phyloP scores from a whole-genome alignment of 176 grass and related monocot genomes.

The Carex cristatella region DNA sequence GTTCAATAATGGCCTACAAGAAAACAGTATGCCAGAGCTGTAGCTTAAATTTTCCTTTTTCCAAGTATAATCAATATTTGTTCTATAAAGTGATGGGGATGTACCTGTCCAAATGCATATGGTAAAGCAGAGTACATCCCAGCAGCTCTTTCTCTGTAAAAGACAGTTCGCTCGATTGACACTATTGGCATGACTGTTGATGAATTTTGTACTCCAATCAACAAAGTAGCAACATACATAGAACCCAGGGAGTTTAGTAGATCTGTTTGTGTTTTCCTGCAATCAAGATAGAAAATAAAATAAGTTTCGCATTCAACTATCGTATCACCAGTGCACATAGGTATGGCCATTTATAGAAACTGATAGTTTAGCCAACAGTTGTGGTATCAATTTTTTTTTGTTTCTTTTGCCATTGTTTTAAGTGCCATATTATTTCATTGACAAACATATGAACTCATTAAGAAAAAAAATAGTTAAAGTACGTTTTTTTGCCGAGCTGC shows the following conservation, averaged over 20 bases:
- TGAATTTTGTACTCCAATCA: slow-evolving; percentile 59
- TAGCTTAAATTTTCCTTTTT: not conserved
- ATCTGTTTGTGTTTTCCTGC: slow-evolving; percentile 44
- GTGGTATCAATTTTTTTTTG: not conserved
- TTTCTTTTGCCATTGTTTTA: not conserved
- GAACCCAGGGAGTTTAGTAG: slow-evolving; percentile 81
- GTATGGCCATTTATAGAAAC: not conserved
- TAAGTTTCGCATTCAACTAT: not conserved
- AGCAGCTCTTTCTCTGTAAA: slow-evolving; percentile 87
- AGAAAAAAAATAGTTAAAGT: not conserved
- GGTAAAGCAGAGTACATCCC: slow-evolving; percentile 91
- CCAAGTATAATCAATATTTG: not conserved
- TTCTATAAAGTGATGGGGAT: not conserved
- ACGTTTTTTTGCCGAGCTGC: slow-evolving; percentile 75
- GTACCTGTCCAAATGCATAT: slow-evolving; percentile 94
- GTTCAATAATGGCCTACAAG: slow-evolving; percentile 59
- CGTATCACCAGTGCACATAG: too few species aligned
- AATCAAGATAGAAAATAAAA: not conserved
- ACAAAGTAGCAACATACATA: slow-evolving; percentile 68
- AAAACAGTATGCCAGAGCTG: not conserved
- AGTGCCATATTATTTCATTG: not conserved
- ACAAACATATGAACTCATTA: not conserved
- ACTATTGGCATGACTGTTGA: slow-evolving; percentile 81
- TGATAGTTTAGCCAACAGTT: not conserved
- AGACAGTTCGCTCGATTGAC: slow-evolving; percentile 70